Evolutionary conservation across 331 rosid genomes (phyloP).

Genomic region (Quercus lobata): DNA sequence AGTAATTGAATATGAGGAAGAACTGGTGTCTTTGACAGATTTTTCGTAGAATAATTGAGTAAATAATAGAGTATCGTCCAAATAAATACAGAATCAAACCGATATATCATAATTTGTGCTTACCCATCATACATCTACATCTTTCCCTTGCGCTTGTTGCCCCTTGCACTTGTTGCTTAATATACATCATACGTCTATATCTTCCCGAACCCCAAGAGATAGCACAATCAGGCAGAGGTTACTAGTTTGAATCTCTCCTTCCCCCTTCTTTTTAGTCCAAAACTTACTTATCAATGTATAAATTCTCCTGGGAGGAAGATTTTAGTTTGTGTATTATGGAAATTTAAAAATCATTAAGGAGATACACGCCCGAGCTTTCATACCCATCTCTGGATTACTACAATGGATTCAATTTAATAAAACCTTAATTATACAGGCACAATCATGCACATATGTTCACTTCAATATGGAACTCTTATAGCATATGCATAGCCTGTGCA

Average conservation of each 20-base stretch:
- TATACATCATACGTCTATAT: not conserved
- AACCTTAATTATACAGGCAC: not conserved
- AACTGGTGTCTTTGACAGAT: slow-evolving; percentile 5
- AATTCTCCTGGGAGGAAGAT: not conserved
- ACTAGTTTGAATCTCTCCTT: no score
- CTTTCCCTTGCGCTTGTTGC: not conserved
- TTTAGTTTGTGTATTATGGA: not conserved
- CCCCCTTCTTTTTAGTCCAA: no score
- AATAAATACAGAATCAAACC: not conserved
- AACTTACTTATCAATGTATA: no score
- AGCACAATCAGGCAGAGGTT: no score
- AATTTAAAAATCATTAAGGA: not conserved
- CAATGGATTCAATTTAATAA: not conserved
- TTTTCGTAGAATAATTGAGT: not conserved
- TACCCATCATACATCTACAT: not conserved
- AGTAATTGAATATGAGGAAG: not conserved
- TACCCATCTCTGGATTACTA: not conserved
- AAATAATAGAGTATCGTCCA: not conserved
- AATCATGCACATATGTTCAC: not conserved
- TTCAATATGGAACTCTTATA: not conserved
- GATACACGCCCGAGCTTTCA: not conserved
- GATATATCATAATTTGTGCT: not conserved
- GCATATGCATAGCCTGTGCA: not conserved
- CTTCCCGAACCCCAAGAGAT: not conserved
- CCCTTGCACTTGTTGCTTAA: not conserved